A percentile compares a stretch with the other conserved stretches of the same genome.
Evolutionary conservation across 1,284 basidiomycete genomes (phyloP).

Genomic region (Cutaneotrichosporon sp.): DNA sequence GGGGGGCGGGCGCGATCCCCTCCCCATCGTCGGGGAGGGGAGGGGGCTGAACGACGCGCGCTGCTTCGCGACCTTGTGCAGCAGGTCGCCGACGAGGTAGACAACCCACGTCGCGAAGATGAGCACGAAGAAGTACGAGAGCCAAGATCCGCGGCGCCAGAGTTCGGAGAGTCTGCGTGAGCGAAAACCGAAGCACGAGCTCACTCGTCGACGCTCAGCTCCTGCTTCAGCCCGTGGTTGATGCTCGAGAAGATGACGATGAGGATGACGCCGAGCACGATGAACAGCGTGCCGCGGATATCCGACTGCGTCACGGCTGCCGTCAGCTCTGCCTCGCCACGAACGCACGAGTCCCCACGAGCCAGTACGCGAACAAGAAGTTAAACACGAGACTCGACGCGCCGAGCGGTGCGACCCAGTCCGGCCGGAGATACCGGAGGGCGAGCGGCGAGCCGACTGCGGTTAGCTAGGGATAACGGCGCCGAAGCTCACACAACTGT

Average conservation of each 20-base stretch:
- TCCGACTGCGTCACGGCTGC: constrained; percentile 51
- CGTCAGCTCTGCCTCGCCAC: constrained; percentile 13
- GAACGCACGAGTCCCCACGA: constrained; percentile 53
- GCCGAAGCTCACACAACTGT: constrained; percentile 43
- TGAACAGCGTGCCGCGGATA: constrained; percentile 52
- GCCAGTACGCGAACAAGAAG: constrained; percentile 53
- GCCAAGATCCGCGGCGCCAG: constrained; percentile 82
- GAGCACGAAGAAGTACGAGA: constrained; percentile 82
- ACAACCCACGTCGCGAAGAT: constrained; percentile 66
- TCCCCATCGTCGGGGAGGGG: constrained; percentile 43
- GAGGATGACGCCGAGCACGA: constrained; percentile 53
- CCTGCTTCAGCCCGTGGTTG: constrained; percentile 53
- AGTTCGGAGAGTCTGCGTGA: constrained; percentile 65
- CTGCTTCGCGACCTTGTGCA: constrained; percentile 42
- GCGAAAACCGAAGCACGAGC: too few relatives aligned
- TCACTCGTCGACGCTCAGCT: constrained; percentile 57
- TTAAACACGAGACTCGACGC: constrained; percentile 54
- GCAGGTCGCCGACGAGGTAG: constrained; percentile 58
- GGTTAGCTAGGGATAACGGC: not conserved
- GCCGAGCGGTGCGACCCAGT: constrained; percentile 55
- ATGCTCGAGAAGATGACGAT: constrained; percentile 54
- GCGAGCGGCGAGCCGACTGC: constrained; percentile 53
- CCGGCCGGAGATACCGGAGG: constrained; percentile 51
- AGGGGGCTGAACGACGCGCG: constrained; percentile 58
- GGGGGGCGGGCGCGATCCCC: not conserved